Evolutionary conservation across 257 asterid genomes (phyloP), one percentile per base, ranked within the genome.

Genomic region (Plantago major): DNA sequence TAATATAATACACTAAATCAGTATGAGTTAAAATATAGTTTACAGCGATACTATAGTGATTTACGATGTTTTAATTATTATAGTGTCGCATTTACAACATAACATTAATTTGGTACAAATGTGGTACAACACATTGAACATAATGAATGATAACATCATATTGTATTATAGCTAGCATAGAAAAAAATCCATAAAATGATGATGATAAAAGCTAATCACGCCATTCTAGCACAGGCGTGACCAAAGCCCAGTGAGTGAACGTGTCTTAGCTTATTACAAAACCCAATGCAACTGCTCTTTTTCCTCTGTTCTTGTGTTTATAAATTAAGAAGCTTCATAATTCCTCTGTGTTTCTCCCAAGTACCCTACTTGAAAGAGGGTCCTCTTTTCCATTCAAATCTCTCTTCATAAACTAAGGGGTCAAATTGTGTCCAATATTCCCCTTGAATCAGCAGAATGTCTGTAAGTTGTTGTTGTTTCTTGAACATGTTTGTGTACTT

Each of bases 191-290:
- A 17, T n/a, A 60, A 58, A 64, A 71, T 50, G 64, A 53, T 11
- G 74, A 62, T 50, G 55, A 55, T 65, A 61, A 69, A 72, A 56
- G 40, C 40, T 62, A 55, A 82, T 79, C 83, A 78, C 82, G 85
- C 82, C n/a, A 73, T 64, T 74, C 85, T 76, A 75, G 54, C 60
- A 59, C 89, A 85, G 85, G 86, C 88, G 82, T 78, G 84, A 71
- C 67, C 67, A 62, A 62, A 11, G 46, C 28, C 13, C 54, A 11
- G 69, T 15, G 69, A 43, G 63, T 38, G 73, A 33, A 57, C 26
- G 26, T 62, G 64, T 59, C 67, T 69, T 73, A 3, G 40, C 67
- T 38, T 60, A 62, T 77, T 74, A 67, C 82, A 60, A 78, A 68
- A 51, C 68, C 83, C 82, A 58, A 84, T 56, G 76, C 74, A 60